Conservation (phyloP, 1,139 yeast species). For the Candida sp. region DNA sequence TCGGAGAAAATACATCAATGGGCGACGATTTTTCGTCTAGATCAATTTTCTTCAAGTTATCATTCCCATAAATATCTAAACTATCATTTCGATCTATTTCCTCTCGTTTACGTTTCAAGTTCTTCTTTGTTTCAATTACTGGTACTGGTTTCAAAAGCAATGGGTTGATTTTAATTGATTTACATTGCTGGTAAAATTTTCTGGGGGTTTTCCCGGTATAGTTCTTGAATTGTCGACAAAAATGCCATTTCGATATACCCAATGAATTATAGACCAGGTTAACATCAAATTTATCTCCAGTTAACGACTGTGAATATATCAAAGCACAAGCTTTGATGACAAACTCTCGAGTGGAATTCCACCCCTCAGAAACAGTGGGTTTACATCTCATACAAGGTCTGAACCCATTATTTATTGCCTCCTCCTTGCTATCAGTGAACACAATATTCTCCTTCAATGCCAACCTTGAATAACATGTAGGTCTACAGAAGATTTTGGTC, state of each 20-base stretch:
- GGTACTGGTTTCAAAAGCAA: slow-evolving; percentile 6
- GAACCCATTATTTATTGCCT: slow-evolving; percentile 6
- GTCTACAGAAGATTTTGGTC: slow-evolving; percentile 9
- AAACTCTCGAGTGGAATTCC: slow-evolving; percentile 10
- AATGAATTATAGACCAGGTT: slow-evolving; percentile 8
- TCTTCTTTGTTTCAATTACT: slow-evolving; percentile 7
- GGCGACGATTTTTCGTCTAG: too few species aligned
- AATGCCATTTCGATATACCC: slow-evolving; percentile 22
- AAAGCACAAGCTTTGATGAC: slow-evolving; percentile 8
- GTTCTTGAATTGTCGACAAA: slow-evolving; percentile 18
- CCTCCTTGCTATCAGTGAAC: slow-evolving; percentile 5
- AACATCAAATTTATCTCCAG: slow-evolving; percentile 5
- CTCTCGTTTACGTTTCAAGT: slow-evolving; percentile 5
- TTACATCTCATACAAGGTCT: slow-evolving; percentile 10
- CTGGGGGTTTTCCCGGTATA: slow-evolving; percentile 18
- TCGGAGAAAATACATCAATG: background rate
- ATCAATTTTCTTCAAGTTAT: too few species aligned
- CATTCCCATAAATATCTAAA: background rate
- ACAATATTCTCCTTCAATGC: slow-evolving; percentile 8
- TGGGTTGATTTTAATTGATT: slow-evolving; percentile 6
- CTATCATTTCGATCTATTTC: background rate
- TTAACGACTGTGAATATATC: slow-evolving; percentile 6
- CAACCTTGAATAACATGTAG: slow-evolving; percentile 9
- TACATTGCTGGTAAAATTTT: slow-evolving; percentile 12
- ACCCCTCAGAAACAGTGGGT: slow-evolving; percentile 7